Percentiles rank a stretch among this genome's conserved stretches.
phyloP scores from a whole-genome alignment of 208 protist genomes.

The Leishmania tropica region DNA sequence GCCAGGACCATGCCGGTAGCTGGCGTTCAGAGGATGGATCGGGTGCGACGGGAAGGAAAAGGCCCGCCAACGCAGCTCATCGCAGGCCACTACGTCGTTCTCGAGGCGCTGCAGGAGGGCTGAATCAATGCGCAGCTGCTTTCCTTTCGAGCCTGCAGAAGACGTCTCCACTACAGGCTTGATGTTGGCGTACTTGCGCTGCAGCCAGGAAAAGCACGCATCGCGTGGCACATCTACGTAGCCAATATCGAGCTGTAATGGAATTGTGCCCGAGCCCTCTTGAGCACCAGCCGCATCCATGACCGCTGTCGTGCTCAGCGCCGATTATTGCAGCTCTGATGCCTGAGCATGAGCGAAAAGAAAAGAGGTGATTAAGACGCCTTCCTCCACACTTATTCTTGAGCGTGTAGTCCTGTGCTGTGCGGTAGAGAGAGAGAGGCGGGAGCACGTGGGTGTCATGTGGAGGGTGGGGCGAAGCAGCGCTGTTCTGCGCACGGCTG shows the following conservation, averaged over 20 bases:
- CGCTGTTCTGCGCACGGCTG: neutral
- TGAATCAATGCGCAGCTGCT: slow-evolving; percentile 14
- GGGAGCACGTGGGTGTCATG: neutral
- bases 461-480: neutral
- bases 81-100: slow-evolving; percentile 59
- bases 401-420: neutral
- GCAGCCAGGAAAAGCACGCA: slow-evolving; percentile 57
- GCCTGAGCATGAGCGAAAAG: neutral
- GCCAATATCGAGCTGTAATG: slow-evolving; percentile 15
- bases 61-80: slow-evolving; percentile 40
- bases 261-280: neutral
- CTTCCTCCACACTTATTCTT: neutral
- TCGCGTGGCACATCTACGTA: slow-evolving; percentile 36
- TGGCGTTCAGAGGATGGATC: slow-evolving; percentile 26
- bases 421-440: neutral
- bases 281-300: neutral
- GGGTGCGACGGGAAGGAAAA: slow-evolving; percentile 56
- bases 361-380: neutral
- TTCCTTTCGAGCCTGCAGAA: neutral
- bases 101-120: slow-evolving; percentile 21
- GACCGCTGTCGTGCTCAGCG: neutral
- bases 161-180: neutral
- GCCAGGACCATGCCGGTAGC: slow-evolving; percentile 31
- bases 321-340: neutral
- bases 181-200: slow-evolving; percentile 26